These are phyloP conservation scores for Pseudomicrostroma phylloplanum DNA, from an alignment of 1,284 basidiomycete species.

Conservation along the genomic window DNA sequence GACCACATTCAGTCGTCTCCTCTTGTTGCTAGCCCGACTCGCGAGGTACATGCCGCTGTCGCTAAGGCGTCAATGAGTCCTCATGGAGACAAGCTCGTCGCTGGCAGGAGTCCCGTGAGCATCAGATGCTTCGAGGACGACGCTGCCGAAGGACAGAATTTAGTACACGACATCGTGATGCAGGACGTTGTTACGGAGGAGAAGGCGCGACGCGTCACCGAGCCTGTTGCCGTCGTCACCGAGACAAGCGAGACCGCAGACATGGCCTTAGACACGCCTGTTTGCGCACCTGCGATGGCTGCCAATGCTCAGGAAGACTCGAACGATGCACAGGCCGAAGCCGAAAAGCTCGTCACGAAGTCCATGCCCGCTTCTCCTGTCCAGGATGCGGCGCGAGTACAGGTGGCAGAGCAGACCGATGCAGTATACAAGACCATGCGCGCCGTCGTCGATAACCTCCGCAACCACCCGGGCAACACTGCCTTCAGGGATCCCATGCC, in stretches of 20 bases:
- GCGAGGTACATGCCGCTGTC: slow-evolving; percentile 1
- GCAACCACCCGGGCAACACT: slow-evolving; percentile 11
- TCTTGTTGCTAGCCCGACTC: neutral
- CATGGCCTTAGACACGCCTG: neutral
- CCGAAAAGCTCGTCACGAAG: no score
- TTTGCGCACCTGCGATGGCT: neutral
- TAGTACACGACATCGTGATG: no score
- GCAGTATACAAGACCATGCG: slow-evolving; percentile 9
- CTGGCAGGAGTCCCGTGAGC: neutral
- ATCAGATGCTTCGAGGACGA: neutral
- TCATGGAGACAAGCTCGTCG: neutral
- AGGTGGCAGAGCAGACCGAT: slow-evolving; percentile 2
- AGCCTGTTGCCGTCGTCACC: neutral
- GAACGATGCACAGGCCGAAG: no score
- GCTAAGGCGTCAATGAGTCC: slow-evolving; percentile 4
- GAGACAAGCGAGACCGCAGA: slow-evolving; percentile 3
- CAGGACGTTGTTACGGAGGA: no score
- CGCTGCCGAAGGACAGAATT: no score
- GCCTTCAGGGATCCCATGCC: slow-evolving; percentile 8
- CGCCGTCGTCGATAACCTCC: slow-evolving; percentile 6
- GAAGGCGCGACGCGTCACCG: neutral
- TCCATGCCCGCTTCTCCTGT: no score
- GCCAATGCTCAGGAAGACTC: neutral
- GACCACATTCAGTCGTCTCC: slow-evolving; percentile 4
- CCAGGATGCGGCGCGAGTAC: slow-evolving; percentile 5